A percentile compares a stretch with the other conserved stretches of the same genome.
Conservation (phyloP, 495 filamentous ascomycete genomes). For the Podospora conica region DNA sequence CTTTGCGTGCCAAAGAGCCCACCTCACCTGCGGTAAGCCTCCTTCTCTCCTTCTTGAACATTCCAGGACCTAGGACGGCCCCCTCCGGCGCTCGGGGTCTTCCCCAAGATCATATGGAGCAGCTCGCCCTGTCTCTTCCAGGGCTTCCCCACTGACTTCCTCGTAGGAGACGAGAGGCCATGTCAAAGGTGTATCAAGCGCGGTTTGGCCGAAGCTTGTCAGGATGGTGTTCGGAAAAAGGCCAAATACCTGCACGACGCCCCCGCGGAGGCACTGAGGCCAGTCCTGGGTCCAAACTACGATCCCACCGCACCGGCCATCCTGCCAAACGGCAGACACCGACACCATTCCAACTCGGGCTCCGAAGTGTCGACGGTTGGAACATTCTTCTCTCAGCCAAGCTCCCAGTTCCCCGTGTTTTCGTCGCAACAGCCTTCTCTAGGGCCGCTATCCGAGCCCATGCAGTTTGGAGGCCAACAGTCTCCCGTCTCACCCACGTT, state of each 20-base stretch:
- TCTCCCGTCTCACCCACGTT: conserved; percentile 67
- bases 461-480: conserved; percentile 55
- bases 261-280: conserved; percentile 61
- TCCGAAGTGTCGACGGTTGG: conserved; percentile 30
- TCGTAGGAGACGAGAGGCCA: conserved; percentile 66
- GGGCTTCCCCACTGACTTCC: conserved; percentile 5
- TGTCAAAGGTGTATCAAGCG: conserved; percentile 93
- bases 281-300: conserved; percentile 50
- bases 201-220: conserved; percentile 79
- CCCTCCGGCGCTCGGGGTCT: no score
- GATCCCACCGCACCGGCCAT: conserved; percentile 38
- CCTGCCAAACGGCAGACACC: conserved; percentile 27
- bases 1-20: conserved; percentile 93
- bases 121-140: not conserved
- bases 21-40: conserved; percentile 93
- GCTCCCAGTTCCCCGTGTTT: conserved; percentile 33
- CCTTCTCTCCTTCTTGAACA: not conserved
- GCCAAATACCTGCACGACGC: conserved; percentile 98
- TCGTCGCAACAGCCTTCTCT: conserved; percentile 23
- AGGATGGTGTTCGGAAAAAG: conserved; percentile 96
- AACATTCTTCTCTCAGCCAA: conserved; percentile 34
- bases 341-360: conserved; percentile 26
- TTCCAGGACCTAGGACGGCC: not conserved
- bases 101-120: not conserved
- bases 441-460: conserved; percentile 35